A percentile compares a stretch with the other conserved stretches of the same genome.
phyloP scores from a whole-genome alignment of 768 basidiomycete species.

The Exidia glandulosa region DNA sequence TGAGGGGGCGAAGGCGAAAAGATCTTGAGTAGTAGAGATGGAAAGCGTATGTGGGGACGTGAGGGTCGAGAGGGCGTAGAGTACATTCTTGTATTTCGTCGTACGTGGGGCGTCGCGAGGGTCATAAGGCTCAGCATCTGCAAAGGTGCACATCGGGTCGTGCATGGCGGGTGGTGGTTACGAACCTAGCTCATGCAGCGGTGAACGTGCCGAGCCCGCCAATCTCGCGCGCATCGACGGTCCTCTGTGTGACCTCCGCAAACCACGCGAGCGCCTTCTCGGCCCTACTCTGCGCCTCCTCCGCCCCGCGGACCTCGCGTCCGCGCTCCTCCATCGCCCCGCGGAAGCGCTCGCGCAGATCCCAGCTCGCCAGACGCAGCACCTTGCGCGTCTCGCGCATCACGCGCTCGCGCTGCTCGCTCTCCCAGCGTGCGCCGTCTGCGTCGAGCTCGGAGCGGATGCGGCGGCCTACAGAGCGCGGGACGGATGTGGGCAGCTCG shows the following conservation, averaged over 20 bases:
- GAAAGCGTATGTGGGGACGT: background rate
- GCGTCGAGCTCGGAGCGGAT: slow-evolving; percentile 56
- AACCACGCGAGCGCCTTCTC: slow-evolving; percentile 66
- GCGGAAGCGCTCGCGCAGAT: slow-evolving; percentile 72
- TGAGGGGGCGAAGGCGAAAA: background rate
- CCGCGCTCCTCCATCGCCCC: slow-evolving; percentile 68
- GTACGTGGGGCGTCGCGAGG: background rate
- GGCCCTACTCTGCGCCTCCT: slow-evolving; percentile 65
- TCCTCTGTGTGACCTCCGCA: slow-evolving; percentile 36
- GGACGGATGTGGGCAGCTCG: slow-evolving; percentile 82
- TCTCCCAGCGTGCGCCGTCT: slow-evolving; percentile 43
- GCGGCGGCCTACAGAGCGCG: slow-evolving; percentile 79
- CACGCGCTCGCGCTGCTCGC: slow-evolving; percentile 58
- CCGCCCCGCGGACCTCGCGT: slow-evolving; percentile 65
- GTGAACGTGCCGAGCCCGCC: background rate
- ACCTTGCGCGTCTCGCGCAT: slow-evolving; percentile 88
- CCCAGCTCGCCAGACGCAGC: slow-evolving; percentile 81
- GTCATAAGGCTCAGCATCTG: background rate
- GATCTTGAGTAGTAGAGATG: background rate
- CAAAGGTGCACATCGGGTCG: background rate
- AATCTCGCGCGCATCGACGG: background rate
- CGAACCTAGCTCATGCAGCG: background rate
- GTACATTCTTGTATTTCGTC: background rate
- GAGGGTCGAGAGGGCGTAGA: background rate
- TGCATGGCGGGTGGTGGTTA: too few species aligned